A percentile compares a stretch with the other conserved stretches of the same genome.
These are phyloP conservation scores for Amyloporia xantha DNA, from an alignment of 768 basidiomycete species.

Conservation along the genomic window DNA sequence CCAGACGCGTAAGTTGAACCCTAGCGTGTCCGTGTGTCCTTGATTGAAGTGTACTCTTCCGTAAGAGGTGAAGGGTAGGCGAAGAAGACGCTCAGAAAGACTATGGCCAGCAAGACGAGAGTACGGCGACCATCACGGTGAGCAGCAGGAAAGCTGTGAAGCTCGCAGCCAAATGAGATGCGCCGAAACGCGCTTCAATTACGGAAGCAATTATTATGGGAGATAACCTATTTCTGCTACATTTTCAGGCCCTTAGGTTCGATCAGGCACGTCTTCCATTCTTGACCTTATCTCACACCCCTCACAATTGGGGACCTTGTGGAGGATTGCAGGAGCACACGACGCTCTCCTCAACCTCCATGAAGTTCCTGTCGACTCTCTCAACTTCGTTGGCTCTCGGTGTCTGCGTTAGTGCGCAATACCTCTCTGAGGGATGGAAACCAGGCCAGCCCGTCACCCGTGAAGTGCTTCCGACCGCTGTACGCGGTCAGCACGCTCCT, in stretches of 20 bases:
- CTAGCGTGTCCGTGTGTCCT: too few relatives aligned
- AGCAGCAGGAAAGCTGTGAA: too few relatives aligned
- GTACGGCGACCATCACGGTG: too few relatives aligned
- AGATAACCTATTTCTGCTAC: too few relatives aligned
- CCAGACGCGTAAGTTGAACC: too few relatives aligned
- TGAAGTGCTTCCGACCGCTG: slow-evolving; percentile 5
- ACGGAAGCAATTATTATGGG: background rate
- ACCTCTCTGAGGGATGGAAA: slow-evolving; percentile 77
- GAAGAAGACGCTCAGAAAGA: too few relatives aligned
- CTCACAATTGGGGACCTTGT: background rate
- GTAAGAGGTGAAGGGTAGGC: too few relatives aligned
- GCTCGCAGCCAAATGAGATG: background rate
- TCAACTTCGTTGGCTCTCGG: slow-evolving; percentile 26
- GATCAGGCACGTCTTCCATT: too few relatives aligned
- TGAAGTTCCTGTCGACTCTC: slow-evolving; percentile 42
- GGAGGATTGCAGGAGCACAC: slow-evolving; percentile 3
- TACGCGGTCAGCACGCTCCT: background rate
- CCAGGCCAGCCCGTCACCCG: slow-evolving; percentile 54
- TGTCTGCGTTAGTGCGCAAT: slow-evolving; percentile 47
- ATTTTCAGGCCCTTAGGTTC: too few relatives aligned
- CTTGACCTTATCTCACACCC: slow-evolving; percentile 2
- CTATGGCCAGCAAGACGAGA: too few relatives aligned
- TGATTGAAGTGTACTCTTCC: too few relatives aligned
- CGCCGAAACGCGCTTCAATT: background rate
- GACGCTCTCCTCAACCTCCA: slow-evolving; percentile 29